Evolutionary conservation across 1,284 basidiomycete species (phyloP).

Genomic region (Trametes versicolor): DNA sequence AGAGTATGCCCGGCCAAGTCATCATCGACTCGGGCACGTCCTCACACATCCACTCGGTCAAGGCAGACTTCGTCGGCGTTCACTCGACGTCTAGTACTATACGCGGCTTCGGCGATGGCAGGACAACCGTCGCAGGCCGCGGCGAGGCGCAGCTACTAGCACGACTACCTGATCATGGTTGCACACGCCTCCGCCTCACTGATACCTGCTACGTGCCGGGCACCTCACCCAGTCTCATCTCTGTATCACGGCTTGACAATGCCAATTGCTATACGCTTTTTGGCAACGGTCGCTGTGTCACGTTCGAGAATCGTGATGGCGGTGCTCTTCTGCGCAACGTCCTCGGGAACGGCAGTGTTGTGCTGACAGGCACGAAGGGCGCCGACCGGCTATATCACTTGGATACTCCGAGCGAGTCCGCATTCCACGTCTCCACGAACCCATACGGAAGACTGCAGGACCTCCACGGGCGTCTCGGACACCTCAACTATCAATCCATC

Average conservation of each 20-base stretch:
- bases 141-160: conserved; percentile 19
- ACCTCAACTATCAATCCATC: conserved; percentile 12
- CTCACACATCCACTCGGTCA: conserved; percentile 17
- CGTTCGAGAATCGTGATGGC: conserved; percentile 15
- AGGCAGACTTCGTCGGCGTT: conserved; percentile 15
- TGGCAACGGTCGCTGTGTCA: conserved; percentile 17
- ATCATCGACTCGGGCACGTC: conserved; percentile 21
- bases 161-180: conserved; percentile 1
- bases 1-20: neutral
- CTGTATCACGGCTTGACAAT: conserved; percentile 16
- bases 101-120: conserved; percentile 18
- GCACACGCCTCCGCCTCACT: conserved; percentile 16
- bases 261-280: conserved; percentile 25
- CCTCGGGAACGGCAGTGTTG: conserved; percentile 5
- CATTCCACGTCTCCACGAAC: neutral
- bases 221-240: conserved; percentile 23
- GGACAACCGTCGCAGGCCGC: conserved; percentile 9
- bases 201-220: conserved; percentile 16
- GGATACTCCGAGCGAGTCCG: conserved; percentile 5
- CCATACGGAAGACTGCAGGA: neutral
- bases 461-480: conserved; percentile 3
- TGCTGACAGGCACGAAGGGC: conserved; percentile 9
- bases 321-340: conserved; percentile 15
- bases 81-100: conserved; percentile 7
- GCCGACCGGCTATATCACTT: conserved; percentile 20